Conservation (phyloP, 805 yeast species). For the Torulaspora quercuum region DNA sequence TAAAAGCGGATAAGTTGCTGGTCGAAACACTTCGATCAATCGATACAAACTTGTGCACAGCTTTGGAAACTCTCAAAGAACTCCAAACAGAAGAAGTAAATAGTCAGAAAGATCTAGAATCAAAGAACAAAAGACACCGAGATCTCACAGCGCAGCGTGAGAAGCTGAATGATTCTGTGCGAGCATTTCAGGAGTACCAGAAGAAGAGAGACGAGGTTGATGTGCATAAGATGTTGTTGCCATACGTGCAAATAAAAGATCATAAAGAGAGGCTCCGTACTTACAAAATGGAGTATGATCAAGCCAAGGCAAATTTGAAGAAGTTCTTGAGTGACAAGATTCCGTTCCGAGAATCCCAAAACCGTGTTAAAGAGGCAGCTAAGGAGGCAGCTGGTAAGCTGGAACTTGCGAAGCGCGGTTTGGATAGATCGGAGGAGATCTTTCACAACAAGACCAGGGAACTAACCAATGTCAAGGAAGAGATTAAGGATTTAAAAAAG, state of each 20-base stretch:
- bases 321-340: constrained; percentile 25
- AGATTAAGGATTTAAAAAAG: constrained; percentile 17
- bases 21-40: constrained; percentile 79
- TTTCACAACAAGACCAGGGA: constrained; percentile 10
- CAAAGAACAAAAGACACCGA: constrained; percentile 33
- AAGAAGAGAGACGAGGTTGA: constrained; percentile 46
- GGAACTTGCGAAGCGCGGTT: constrained; percentile 27
- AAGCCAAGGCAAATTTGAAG: constrained; percentile 31
- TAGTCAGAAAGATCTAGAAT: constrained; percentile 37
- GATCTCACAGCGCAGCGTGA: constrained; percentile 38
- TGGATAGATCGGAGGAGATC: too few species aligned
- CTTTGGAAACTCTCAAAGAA: constrained; percentile 54
- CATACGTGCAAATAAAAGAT: constrained; percentile 48
- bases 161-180: constrained; percentile 48
- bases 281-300: constrained; percentile 30
- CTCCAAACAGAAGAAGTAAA: constrained; percentile 46
- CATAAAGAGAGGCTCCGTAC: constrained; percentile 32
- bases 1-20: constrained; percentile 70
- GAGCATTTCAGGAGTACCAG: constrained; percentile 45
- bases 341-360: constrained; percentile 31
- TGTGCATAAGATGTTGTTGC: constrained; percentile 46
- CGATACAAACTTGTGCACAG: constrained; percentile 53
- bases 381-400: constrained; percentile 38
- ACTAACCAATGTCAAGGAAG: constrained; percentile 19
- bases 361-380: constrained; percentile 33